phyloP scores from a whole-genome alignment of 164 flowering plant genomes.

The Annona cherimola region DNA sequence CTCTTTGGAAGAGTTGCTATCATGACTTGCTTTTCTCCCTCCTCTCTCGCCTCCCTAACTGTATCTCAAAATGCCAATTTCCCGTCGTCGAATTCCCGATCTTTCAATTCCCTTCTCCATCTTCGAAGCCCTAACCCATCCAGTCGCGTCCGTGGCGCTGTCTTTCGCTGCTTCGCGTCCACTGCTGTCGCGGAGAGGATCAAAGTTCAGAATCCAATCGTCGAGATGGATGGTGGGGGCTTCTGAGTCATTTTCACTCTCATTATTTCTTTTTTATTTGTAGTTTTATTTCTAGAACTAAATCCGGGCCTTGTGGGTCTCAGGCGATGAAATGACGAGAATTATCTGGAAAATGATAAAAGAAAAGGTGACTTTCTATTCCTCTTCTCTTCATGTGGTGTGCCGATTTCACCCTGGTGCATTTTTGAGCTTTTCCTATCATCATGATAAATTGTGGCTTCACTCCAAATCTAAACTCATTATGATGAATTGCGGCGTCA shows the following conservation, averaged over 20 bases:
- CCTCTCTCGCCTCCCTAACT: not conserved
- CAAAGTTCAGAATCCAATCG: constrained; percentile 72
- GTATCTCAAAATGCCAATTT: not conserved
- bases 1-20: not conserved
- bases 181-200: constrained; percentile 38
- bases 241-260: not conserved
- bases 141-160: constrained; percentile 22
- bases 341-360: constrained; percentile 86
- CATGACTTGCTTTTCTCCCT: not conserved
- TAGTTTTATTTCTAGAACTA: not conserved
- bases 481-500: too few relatives aligned
- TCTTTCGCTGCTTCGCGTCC: constrained; percentile 61
- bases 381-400: not conserved
- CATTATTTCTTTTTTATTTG: not conserved
- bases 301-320: not conserved
- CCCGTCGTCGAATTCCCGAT: constrained; percentile 12
- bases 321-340: constrained; percentile 97
- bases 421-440: not conserved
- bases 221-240: constrained; percentile 82
- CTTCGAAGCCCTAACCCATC: constrained; percentile 18
- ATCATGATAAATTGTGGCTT: too few relatives aligned
- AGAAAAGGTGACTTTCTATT: constrained; percentile 52
- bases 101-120: constrained; percentile 15
- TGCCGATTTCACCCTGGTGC: not conserved
- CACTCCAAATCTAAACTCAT: too few relatives aligned